Conservation (phyloP, 139 green algal genomes). For the Volvox reticuliferus region DNA sequence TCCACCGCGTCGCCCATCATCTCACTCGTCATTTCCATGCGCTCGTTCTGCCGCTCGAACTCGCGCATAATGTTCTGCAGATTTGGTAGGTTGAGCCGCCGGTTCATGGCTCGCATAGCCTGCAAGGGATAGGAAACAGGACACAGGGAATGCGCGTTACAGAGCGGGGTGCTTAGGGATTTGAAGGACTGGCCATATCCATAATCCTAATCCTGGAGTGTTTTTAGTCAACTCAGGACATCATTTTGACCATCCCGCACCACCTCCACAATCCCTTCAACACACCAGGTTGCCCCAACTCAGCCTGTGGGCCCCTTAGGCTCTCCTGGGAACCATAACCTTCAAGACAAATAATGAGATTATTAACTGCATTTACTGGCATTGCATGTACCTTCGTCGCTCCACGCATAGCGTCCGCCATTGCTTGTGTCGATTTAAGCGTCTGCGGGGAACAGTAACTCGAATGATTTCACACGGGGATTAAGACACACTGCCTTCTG, state of each 20-base stretch:
- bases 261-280: no score
- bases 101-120: conserved; percentile 98
- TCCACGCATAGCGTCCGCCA: conserved; percentile 96
- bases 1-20: conserved; percentile 98
- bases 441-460: conserved; percentile 75
- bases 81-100: conserved; percentile 92
- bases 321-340: no score
- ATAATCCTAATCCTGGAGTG: no score
- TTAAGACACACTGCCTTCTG: no score
- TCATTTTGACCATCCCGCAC: no score
- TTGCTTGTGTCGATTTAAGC: conserved; percentile 97
- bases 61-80: conserved; percentile 96
- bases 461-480: no score
- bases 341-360: no score
- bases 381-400: conserved; percentile 86
- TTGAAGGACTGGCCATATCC: no score
- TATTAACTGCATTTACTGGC: no score
- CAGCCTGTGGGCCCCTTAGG: no score
- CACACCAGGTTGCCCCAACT: no score
- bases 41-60: conserved; percentile 98
- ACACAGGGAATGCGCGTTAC: neutral
- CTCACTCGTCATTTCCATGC: conserved; percentile 98
- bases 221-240: no score
- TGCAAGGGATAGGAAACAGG: conserved; percentile 44
- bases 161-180: neutral